Conservation (phyloP, 129 eudicot genomes). For the Silybum marianum region DNA sequence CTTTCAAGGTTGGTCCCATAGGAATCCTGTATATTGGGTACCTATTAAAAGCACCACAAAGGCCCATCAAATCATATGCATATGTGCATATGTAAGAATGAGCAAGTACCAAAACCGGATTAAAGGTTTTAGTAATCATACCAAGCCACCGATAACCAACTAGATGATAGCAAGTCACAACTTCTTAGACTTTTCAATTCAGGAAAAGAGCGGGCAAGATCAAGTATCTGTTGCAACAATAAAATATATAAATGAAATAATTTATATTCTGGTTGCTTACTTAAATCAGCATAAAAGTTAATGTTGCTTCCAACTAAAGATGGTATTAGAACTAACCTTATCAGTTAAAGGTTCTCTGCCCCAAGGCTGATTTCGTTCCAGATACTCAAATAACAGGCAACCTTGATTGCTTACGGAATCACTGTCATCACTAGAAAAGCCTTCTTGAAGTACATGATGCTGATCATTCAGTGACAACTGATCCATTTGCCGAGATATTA, state of each 20-base stretch:
- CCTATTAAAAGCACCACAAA: constrained; percentile 42
- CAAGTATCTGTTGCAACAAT: constrained; percentile 52
- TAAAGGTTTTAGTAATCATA: constrained; percentile 32
- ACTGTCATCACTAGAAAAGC: constrained; percentile 77
- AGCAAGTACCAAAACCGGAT: not conserved
- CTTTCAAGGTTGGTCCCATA: constrained; percentile 77
- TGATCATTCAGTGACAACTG: constrained; percentile 48
- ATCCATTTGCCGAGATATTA: constrained; percentile 38
- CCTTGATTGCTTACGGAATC: constrained; percentile 61
- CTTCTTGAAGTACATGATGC: constrained; percentile 56
- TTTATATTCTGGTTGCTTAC: not conserved
- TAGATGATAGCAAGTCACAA: constrained; percentile 68
- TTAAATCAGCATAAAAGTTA: not conserved
- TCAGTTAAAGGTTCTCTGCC: constrained; percentile 75
- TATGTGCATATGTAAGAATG: not conserved
- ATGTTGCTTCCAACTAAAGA: not conserved
- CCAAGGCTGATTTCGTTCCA: constrained; percentile 69
- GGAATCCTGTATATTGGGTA: constrained; percentile 94
- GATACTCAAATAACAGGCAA: constrained; percentile 61
- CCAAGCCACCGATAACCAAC: constrained; percentile 95
- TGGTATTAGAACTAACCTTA: constrained; percentile 40
- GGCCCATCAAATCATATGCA: not conserved
- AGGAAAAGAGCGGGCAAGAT: constrained; percentile 69
- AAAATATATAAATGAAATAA: not conserved
- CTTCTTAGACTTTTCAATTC: constrained; percentile 63